Conservation (phyloP, 257 asterid species). For the Jacaranda mimosifolia region DNA sequence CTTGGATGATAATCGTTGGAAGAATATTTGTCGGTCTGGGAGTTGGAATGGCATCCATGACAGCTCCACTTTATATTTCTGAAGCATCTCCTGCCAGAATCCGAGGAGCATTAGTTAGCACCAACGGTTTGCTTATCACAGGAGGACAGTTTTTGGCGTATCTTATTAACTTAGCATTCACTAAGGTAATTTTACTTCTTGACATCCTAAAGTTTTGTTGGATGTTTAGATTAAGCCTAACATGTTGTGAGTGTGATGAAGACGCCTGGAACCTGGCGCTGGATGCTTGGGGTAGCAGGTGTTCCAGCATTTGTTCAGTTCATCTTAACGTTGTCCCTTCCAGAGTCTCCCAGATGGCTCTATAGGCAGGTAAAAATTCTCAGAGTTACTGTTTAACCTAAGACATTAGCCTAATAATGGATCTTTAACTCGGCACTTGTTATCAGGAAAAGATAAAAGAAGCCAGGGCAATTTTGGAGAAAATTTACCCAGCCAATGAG, state of each 20-base stretch:
- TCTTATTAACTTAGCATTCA: slow-evolving; percentile 75
- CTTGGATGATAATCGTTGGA: slow-evolving; percentile 74
- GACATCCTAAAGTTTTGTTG: not conserved
- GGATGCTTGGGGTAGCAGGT: slow-evolving; percentile 91
- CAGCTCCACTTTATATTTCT: slow-evolving; percentile 76
- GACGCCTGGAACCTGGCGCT: slow-evolving; percentile 74
- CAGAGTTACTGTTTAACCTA: not conserved
- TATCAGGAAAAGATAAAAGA: slow-evolving; percentile 61
- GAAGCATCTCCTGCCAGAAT: slow-evolving; percentile 84
- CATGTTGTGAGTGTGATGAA: slow-evolving; percentile 7
- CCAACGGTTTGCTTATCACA: slow-evolving; percentile 75
- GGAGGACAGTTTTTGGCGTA: slow-evolving; percentile 79
- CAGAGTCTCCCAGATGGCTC: slow-evolving; percentile 85
- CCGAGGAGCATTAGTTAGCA: slow-evolving; percentile 78
- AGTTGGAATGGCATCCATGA: slow-evolving; percentile 92
- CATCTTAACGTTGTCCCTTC: slow-evolving; percentile 74
- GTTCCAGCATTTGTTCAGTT: slow-evolving; percentile 71
- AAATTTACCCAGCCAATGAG: slow-evolving; percentile 65
- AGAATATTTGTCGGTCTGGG: slow-evolving; percentile 75
- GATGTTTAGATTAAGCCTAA: not conserved
- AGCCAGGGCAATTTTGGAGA: slow-evolving; percentile 65
- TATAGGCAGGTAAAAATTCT: slow-evolving; percentile 55
- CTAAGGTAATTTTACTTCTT: slow-evolving; percentile 47
- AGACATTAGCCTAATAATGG: not conserved
- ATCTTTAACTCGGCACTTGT: not conserved